Evolutionary conservation across 1,284 basidiomycete species (phyloP), one percentile per base, ranked within the genome.

Genomic region (Erythrobasidium hasegawianum): DNA sequence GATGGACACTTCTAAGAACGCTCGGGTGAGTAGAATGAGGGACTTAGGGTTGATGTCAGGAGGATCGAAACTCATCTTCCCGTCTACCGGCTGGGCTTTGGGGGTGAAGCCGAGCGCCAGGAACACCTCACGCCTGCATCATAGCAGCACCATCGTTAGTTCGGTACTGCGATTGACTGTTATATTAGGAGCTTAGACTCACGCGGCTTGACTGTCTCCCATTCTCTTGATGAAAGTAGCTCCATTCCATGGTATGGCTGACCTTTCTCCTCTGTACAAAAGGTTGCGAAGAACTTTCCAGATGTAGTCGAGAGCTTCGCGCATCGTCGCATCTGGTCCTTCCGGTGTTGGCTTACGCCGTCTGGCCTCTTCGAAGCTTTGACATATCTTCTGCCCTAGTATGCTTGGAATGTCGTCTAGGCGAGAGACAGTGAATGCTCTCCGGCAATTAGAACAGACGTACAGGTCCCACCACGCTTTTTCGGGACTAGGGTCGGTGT

Each of bases 261-360:
- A 39, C n/a, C 16, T 16, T n/a, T 65, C 55, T 22, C 16, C 27
- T n/a, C 47, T 26, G 56, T 65, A 65, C 22, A 65, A 45, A 13
- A 58, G 16, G 29, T 65, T 65, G 2, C 62, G 55, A n/a, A 65
- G 27, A 14, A 65, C 56, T 55, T 65, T 65, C 62, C 62, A 65
- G 20, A 65, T 20, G 27, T 65, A 65, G 8, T 65, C 62, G 2
- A 65, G 11, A 2, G 55, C 55, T 7, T 45, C n/a, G n/a, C 24
- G 7, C 14, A 65, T 27, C 7, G 43, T 18, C 4, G 43, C 43
- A 7, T 49, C 39, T 33, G 33, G 14, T n/a, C 40, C 47, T n/a
- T 65, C 62, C 47, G n/a, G 18, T 20, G 47, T 7, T 5, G 33
- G 33, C 4, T 33, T 33, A 4, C 33, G 33, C 11, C 33, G 4